A percentile compares a stretch with the other conserved stretches of the same genome.
These are phyloP conservation scores for Linum tenue DNA, from an alignment of 345 rosid species.

Conservation along the genomic window DNA sequence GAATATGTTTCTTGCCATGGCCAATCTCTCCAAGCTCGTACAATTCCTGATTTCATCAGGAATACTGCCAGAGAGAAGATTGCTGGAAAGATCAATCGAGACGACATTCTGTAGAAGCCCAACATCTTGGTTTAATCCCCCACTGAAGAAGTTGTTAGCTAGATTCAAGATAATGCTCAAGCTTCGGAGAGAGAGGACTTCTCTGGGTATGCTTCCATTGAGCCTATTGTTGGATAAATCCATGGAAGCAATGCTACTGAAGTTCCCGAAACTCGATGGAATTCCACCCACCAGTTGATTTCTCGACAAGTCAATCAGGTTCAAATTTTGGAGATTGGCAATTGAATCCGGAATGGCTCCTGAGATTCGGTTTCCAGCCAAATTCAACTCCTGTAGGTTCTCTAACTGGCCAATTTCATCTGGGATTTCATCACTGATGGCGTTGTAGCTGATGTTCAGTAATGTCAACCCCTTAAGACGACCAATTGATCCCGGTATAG, in stretches of 20 bases:
- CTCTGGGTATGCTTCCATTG: constrained; percentile 35
- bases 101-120: constrained; percentile 23
- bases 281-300: constrained; percentile 33
- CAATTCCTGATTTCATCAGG: constrained; percentile 31
- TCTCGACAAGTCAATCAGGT: constrained; percentile 32
- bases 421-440: constrained; percentile 36
- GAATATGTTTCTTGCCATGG: constrained; percentile 29
- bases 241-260: constrained; percentile 28
- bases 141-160: constrained; percentile 32
- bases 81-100: constrained; percentile 37
- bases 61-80: constrained; percentile 31
- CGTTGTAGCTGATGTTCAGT: constrained; percentile 32
- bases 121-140: constrained; percentile 31
- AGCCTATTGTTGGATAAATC: constrained; percentile 43
- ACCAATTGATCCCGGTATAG: constrained; percentile 27
- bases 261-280: constrained; percentile 32
- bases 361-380: constrained; percentile 30
- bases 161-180: constrained; percentile 30
- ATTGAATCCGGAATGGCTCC: constrained; percentile 33
- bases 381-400: constrained; percentile 29
- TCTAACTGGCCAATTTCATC: constrained; percentile 27
- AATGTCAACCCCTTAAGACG: constrained; percentile 31
- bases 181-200: constrained; percentile 32
- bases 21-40: constrained; percentile 39
- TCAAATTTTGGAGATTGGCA: constrained; percentile 30